Conservation (phyloP, 495 filamentous ascomycete genomes). For the Penicillium daleae region DNA sequence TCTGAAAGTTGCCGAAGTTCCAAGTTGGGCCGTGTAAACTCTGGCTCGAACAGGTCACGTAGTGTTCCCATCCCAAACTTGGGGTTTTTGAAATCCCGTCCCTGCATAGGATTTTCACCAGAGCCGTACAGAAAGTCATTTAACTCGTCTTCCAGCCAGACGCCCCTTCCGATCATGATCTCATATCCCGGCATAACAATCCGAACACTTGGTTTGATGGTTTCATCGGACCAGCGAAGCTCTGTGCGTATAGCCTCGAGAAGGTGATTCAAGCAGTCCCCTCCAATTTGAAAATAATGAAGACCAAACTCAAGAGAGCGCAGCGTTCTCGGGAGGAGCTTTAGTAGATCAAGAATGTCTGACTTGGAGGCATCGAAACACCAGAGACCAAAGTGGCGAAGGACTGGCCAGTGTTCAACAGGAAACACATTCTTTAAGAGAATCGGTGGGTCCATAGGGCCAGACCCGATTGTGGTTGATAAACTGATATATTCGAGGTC, state of each 20-base stretch:
- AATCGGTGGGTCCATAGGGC: not conserved
- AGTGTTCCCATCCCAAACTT: slow-evolving; percentile 13
- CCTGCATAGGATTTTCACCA: slow-evolving; percentile 18
- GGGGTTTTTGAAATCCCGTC: slow-evolving; percentile 4
- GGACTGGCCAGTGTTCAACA: not conserved
- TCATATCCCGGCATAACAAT: not conserved
- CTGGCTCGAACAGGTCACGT: slow-evolving; percentile 20
- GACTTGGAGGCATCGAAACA: not conserved
- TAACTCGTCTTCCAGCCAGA: slow-evolving; percentile 17
- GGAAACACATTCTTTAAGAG: not conserved
- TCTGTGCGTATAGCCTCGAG: not conserved
- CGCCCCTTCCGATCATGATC: not conserved
- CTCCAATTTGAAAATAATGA: not conserved
- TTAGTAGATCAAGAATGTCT: not conserved
- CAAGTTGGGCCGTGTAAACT: slow-evolving; percentile 21
- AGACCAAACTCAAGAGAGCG: not conserved
- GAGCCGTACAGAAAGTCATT: slow-evolving; percentile 22
- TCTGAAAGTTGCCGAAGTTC: slow-evolving; percentile 6
- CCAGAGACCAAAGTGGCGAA: not conserved
- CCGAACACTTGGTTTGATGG: not conserved
- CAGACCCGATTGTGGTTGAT: not conserved
- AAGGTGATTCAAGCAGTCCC: not conserved
- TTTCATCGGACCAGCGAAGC: slow-evolving; percentile 5
- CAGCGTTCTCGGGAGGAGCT: not conserved
- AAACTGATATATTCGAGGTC: not conserved